Percentiles rank a stretch among this genome's conserved stretches.
phyloP scores from a whole-genome alignment of 257 asterid species.

The Fraxinus americana region DNA sequence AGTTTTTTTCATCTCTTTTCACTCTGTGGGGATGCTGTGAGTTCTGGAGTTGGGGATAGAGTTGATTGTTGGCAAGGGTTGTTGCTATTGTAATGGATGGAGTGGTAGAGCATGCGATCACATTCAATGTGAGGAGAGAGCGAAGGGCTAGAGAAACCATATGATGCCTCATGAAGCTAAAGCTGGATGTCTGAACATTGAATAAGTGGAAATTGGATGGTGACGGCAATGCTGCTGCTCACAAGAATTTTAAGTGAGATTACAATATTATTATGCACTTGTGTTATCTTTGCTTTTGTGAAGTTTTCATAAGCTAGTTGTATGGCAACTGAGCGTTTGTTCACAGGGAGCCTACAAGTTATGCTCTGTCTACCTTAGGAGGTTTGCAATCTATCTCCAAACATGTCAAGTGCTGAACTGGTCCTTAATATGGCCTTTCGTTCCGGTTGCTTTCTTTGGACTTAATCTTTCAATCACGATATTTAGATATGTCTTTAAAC shows the following conservation, averaged over 20 bases:
- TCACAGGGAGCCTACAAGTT: background rate
- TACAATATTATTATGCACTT: background rate
- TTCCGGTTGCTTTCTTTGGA: background rate
- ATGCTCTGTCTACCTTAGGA: background rate
- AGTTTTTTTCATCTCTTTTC: background rate
- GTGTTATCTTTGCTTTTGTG: background rate
- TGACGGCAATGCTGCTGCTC: background rate
- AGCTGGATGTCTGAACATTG: background rate
- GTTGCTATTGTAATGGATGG: background rate
- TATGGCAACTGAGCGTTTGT: background rate
- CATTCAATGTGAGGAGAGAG: background rate
- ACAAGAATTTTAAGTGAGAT: background rate
- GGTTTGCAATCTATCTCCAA: background rate
- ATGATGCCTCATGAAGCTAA: background rate
- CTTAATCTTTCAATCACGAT: background rate
- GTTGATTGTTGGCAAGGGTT: background rate
- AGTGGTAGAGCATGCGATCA: background rate
- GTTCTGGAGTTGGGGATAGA: background rate
- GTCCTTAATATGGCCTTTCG: background rate
- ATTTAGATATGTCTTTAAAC: background rate
- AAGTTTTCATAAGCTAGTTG: slow-evolving; percentile 1
- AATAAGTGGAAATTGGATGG: background rate
- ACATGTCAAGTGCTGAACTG: background rate
- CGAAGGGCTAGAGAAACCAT: background rate
- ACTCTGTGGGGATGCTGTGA: background rate